Base-by-base conservation (phyloP, 1,139 yeast species). In the Kurtzmaniella quercitrusa region DNA sequence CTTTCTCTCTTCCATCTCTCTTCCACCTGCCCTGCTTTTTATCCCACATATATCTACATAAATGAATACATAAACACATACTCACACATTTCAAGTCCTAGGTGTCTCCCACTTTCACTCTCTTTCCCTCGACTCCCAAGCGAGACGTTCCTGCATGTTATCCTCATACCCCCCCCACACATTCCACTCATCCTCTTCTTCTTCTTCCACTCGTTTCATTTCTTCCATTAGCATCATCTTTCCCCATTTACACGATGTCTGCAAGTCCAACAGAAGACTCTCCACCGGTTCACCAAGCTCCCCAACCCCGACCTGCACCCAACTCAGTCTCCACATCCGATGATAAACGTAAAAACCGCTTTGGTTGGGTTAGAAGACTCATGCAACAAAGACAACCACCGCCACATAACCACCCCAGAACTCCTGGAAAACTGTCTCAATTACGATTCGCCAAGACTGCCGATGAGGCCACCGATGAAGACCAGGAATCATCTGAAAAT, bases 361-460 rank as follows among this genome's bases (percentile, higher is more conserved):
- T 73, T 50, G 67, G 71, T 4, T 73, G 78, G 78, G 78, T 73
- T 17, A 65, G 64, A 46, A 57, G 78, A 42, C 64, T 73, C 41
- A 70, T 73, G 68, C 77, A 65, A 44, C 66, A 57, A 45, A 54
- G 69, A 27, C 37, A 25, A 14, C 8, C 16, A n/a, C 16, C 42
- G 23, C 43, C 25, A 12, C 44, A 42, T 23, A n/a, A 21, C 43
- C 44, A 34, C 34, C 19, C 38, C 34, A 38, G 25, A 23, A 16
- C 33, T n/a, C 16, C 21, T 16, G 36, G 38, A 2, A 29, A 19
- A 39, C 21, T 21, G 36, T 18, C 47, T 8, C 36, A 36, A 21
- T 21, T 46, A 16, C 34, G 44, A 16, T 39, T 39, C 34, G 41
- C 39, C 37, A 47, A 39, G 31, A 39, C 36, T 10, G 41, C 39